These are phyloP conservation scores for Boletus mariae DNA, from an alignment of 1,284 basidiomycete genomes.

Conservation along the genomic window DNA sequence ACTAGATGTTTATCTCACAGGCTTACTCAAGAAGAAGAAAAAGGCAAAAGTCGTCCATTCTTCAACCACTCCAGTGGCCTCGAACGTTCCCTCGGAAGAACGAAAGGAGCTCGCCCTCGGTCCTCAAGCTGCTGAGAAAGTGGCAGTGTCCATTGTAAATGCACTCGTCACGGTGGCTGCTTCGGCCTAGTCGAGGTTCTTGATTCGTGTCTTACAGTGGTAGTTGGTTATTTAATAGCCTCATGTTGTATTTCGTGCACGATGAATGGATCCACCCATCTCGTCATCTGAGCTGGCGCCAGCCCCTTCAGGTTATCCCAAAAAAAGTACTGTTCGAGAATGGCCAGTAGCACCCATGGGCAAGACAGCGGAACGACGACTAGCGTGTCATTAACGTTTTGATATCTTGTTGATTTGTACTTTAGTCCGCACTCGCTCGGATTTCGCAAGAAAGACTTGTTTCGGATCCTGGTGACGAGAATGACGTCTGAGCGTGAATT, in stretches of 20 bases:
- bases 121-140: constrained; percentile 3
- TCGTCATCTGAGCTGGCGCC: too few relatives aligned
- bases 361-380: too few relatives aligned
- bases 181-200: constrained; percentile 14
- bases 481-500: constrained; percentile 1
- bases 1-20: constrained; percentile 33
- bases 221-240: neutral
- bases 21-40: constrained; percentile 83
- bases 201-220: neutral
- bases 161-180: constrained; percentile 11
- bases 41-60: constrained; percentile 59
- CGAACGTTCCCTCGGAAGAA: constrained; percentile 10
- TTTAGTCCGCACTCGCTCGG: neutral
- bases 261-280: neutral
- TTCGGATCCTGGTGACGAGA: neutral
- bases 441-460: neutral
- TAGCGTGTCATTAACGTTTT: too few relatives aligned
- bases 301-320: too few relatives aligned
- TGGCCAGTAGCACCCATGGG: too few relatives aligned
- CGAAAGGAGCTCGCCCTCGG: constrained; percentile 5
- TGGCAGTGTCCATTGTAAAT: neutral
- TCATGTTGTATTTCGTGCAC: neutral
- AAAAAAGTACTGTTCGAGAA: too few relatives aligned
- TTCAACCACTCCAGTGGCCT: constrained; percentile 28
- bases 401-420: too few relatives aligned